Conservation (phyloP, 768 basidiomycete genomes). For the Rhizopogon rudus region DNA sequence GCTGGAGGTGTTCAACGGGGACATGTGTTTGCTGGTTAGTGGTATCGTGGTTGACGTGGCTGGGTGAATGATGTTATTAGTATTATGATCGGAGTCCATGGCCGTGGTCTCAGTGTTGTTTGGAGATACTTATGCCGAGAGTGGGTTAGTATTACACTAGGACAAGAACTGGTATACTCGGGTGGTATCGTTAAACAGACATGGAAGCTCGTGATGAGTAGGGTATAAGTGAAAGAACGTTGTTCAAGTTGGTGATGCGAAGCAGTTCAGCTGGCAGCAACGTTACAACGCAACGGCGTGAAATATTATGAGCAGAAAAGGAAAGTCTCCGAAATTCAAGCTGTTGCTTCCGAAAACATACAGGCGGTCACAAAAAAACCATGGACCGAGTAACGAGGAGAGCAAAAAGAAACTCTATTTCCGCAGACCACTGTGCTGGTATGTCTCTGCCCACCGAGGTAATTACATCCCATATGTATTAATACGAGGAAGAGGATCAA, state of each 20-base stretch:
- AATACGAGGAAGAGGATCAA: slow-evolving; percentile 8
- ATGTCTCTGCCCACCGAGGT: neutral
- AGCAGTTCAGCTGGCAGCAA: neutral
- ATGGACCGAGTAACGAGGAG: neutral
- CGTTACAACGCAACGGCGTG: neutral
- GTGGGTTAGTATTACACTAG: no score
- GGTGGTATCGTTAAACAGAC: neutral
- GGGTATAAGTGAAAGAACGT: neutral
- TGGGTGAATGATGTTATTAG: no score
- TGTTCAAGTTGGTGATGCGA: neutral
- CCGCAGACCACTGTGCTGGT: neutral
- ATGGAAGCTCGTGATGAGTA: neutral
- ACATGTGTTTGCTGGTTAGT: neutral
- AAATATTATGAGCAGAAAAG: neutral
- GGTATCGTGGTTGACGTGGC: neutral
- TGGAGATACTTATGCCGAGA: neutral
- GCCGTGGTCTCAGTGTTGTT: neutral
- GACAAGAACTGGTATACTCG: no score
- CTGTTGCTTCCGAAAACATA: neutral
- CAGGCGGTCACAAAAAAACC: no score
- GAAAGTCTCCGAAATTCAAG: neutral
- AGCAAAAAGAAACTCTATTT: neutral
- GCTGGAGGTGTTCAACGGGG: neutral
- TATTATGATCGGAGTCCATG: neutral
- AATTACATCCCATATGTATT: neutral